Conservation (phyloP, 179 eudicot genomes). For the Amaranthus tricolor region DNA sequence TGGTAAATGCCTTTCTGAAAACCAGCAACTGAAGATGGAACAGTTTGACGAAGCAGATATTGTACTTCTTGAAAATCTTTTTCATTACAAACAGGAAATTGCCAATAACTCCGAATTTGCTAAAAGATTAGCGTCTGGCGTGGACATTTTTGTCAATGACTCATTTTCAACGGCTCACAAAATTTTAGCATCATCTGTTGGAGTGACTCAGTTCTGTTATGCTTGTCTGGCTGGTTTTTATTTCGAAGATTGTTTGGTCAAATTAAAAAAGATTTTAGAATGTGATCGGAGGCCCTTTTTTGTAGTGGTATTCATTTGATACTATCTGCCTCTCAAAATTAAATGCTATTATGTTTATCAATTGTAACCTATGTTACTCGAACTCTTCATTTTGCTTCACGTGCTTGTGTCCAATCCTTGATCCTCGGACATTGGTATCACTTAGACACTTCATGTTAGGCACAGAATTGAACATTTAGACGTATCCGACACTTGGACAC, state of each 20-base stretch:
- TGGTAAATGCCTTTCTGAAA: constrained; percentile 25
- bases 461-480: too few relatives aligned
- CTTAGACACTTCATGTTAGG: too few relatives aligned
- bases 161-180: constrained; percentile 74
- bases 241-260: constrained; percentile 57
- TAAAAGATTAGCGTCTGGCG: constrained; percentile 46
- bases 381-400: too few relatives aligned
- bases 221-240: constrained; percentile 76
- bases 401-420: too few relatives aligned
- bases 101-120: constrained; percentile 71
- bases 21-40: constrained; percentile 27
- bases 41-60: constrained; percentile 31
- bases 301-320: constrained; percentile 54
- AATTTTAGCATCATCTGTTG: constrained; percentile 86
- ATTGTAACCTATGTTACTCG: too few relatives aligned
- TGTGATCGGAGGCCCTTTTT: constrained; percentile 42
- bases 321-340: neutral
- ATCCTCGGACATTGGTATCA: too few relatives aligned
- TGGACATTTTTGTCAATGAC: constrained; percentile 84
- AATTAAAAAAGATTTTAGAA: constrained; percentile 42
- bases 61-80: constrained; percentile 63
- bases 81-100: constrained; percentile 47
- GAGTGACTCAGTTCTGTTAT: constrained; percentile 67
- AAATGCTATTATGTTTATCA: neutral
- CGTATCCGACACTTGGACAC: too few relatives aligned